phyloP scores from a whole-genome alignment of 257 asterid genomes.

The Linaria vulgaris region DNA sequence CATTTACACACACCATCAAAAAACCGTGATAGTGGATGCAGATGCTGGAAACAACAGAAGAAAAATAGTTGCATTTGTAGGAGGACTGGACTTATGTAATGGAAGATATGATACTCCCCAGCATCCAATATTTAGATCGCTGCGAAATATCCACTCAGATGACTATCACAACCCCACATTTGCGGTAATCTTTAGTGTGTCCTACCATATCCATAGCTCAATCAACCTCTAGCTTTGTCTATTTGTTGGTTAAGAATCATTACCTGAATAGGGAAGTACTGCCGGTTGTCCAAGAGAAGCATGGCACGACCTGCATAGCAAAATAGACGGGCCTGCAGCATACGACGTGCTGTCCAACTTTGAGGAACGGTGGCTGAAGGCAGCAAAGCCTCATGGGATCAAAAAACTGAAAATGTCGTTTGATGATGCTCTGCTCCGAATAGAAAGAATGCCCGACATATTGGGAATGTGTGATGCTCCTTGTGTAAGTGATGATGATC shows the following conservation, averaged over 20 bases:
- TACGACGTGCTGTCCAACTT: slow-evolving; percentile 87
- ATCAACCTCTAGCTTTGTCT: background rate
- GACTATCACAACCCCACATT: slow-evolving; percentile 96
- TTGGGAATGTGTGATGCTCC: slow-evolving; percentile 73
- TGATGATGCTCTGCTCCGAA: slow-evolving; percentile 84
- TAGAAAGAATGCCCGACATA: slow-evolving; percentile 90
- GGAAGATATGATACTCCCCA: slow-evolving; percentile 93
- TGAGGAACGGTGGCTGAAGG: slow-evolving; percentile 94
- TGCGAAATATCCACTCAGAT: slow-evolving; percentile 66
- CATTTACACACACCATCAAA: slow-evolving; percentile 97
- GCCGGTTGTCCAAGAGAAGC: slow-evolving; percentile 97
- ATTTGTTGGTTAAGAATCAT: slow-evolving; percentile 4
- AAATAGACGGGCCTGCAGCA: slow-evolving; percentile 98
- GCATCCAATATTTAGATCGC: slow-evolving; percentile 73
- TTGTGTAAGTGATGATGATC: slow-evolving; percentile 56
- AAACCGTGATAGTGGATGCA: slow-evolving; percentile 87
- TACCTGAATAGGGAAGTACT: slow-evolving; percentile 57
- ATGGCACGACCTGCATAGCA: slow-evolving; percentile 97
- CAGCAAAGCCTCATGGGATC: slow-evolving; percentile 85
- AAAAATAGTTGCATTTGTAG: slow-evolving; percentile 78
- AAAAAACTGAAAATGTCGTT: slow-evolving; percentile 72
- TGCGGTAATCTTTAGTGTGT: slow-evolving; percentile 42
- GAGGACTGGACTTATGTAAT: slow-evolving; percentile 93
- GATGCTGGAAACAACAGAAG: slow-evolving; percentile 89
- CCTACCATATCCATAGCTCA: no score